Evolutionary conservation across 352 stramenopile species (phyloP), one percentile per base, ranked within the genome.

Genomic region (Phytopythium kandeliae): DNA sequence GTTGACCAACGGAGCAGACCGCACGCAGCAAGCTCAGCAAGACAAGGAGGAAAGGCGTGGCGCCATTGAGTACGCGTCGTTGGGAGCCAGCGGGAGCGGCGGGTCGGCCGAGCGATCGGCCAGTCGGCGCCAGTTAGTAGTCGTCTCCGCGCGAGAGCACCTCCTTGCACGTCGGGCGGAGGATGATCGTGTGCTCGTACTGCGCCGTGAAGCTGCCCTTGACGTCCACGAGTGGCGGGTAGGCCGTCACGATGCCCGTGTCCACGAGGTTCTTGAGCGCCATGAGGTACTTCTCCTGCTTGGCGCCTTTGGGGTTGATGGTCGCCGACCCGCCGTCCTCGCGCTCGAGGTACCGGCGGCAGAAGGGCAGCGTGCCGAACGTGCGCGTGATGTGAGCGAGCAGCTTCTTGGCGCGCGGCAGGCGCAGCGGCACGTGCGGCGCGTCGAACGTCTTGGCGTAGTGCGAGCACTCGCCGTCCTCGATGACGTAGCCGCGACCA

Each of bases 301-400:
- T 97, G 54, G 77, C 79, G n/a, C 96, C 96, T 40, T 96, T 92
- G 1, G 86, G 83, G 66, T 98, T 96, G 53, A 97, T 74, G 10
- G 74, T 80, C n/a, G 74, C 69, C 28, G 95, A 99, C 28, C 97
- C 97, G 36, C 97, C 96, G 72, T 99, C 97, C 21, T 97, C 83
- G 22, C 96, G 83, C 63, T 99, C 96, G 21, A 99, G 76, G 94
- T 95, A 99, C 57, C 97, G 77, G 46, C 90, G 81, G 68, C 97
- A 99, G 76, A 99, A 99, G 13, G 97, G 92, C 35, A 99, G 80
- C 10, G 97, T 99, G n/a, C 95, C 96, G 71, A 99, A 99, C 12
- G 97, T 99, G 60, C 97, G 97, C 60, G 98, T 98, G 60, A 99
- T 98, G 68, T 99, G 97, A 21, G 61, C 69, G 33, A 99, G 73